These are phyloP conservation scores for Orbilia oligospora DNA, from an alignment of 2,329 filamentous ascomycete species.

Conservation along the genomic window DNA sequence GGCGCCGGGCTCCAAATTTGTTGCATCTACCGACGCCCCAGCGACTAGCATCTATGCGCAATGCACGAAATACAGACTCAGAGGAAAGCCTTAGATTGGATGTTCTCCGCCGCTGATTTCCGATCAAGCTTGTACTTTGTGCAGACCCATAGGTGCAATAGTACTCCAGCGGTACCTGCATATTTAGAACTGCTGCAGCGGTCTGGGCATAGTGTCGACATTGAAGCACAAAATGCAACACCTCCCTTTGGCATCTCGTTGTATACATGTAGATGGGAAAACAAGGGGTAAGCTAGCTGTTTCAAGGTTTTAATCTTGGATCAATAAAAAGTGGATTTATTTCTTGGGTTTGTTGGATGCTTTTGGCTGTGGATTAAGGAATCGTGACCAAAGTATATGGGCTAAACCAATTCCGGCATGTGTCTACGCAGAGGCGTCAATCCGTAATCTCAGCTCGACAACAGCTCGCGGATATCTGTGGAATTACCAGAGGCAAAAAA, in stretches of 20 bases:
- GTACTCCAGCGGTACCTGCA: constrained; percentile 40
- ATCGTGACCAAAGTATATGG: not conserved
- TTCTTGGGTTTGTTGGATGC: not conserved
- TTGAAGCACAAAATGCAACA: constrained; percentile 41
- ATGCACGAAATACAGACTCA: constrained; percentile 18
- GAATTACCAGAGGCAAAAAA: not conserved
- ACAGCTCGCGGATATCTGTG: not conserved
- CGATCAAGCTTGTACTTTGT: not conserved
- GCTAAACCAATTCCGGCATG: constrained; percentile 14
- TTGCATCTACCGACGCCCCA: constrained; percentile 30
- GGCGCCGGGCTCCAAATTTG: constrained; percentile 9
- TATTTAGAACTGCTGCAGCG: constrained; percentile 12
- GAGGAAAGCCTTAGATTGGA: constrained; percentile 4
- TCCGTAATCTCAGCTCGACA: not conserved
- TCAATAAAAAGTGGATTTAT: not conserved
- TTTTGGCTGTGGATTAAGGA: not conserved
- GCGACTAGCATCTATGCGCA: constrained; percentile 27
- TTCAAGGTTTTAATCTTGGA: not conserved
- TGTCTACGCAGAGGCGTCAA: not conserved
- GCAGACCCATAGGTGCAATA: not conserved
- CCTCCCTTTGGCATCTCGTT: not conserved
- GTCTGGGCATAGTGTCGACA: not conserved
- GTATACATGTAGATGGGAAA: not conserved
- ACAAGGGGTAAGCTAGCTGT: not conserved
- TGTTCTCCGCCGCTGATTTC: not conserved